Conservation (phyloP, 495 filamentous ascomycete genomes). For the Alectoria sarmentosa region DNA sequence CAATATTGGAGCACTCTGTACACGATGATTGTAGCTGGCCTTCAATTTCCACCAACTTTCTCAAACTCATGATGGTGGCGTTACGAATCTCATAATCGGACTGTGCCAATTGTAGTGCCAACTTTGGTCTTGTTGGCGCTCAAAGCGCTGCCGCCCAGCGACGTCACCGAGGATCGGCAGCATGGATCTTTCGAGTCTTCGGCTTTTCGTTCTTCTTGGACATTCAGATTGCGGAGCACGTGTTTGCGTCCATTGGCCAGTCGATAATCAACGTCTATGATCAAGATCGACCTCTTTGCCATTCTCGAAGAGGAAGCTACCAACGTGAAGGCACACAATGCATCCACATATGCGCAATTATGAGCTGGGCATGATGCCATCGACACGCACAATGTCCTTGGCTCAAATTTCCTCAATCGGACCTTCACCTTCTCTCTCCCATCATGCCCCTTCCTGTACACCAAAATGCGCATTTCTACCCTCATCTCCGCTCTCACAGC, state of each 20-base stretch:
- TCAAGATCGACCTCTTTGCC: background rate
- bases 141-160: background rate
- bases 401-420: background rate
- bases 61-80: no score
- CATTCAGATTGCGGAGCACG: background rate
- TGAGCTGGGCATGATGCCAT: background rate
- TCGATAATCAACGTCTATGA: background rate
- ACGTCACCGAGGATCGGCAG: background rate
- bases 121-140: background rate
- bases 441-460: background rate
- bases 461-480: conserved; percentile 6
- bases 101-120: no score
- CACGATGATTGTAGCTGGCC: no score
- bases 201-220: no score
- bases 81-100: no score
- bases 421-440: background rate
- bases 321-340: background rate
- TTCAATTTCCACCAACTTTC: no score
- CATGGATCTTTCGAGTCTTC: no score
- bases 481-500: background rate
- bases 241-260: background rate
- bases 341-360: background rate
- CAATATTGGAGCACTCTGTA: no score
- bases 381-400: background rate
- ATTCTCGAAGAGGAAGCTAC: background rate